Conservation (phyloP, 2,329 filamentous ascomycete genomes). For the Thielaviopsis populi region DNA sequence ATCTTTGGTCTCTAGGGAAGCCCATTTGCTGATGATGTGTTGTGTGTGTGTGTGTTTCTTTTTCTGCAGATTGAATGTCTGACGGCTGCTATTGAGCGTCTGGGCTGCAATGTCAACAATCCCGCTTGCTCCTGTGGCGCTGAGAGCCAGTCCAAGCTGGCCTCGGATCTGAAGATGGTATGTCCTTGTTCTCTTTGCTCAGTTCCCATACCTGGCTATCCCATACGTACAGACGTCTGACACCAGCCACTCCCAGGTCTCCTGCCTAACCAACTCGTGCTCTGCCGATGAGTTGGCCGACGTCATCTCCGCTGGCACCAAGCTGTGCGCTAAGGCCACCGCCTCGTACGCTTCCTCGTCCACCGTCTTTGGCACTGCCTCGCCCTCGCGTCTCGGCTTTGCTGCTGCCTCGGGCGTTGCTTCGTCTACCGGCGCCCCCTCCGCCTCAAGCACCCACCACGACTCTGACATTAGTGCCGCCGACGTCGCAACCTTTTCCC, state of each 20-base stretch:
- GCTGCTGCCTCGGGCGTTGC: slow-evolving; percentile 11
- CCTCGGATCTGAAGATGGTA: slow-evolving; percentile 16
- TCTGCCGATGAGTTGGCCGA: slow-evolving; percentile 21
- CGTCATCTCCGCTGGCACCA: slow-evolving; percentile 23
- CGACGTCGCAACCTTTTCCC: slow-evolving; percentile 23
- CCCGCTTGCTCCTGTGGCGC: slow-evolving; percentile 28
- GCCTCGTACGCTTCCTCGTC: slow-evolving; percentile 14
- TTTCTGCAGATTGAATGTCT: slow-evolving; percentile 24
- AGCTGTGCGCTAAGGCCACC: slow-evolving; percentile 22
- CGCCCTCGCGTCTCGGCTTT: not conserved
- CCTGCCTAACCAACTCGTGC: slow-evolving; percentile 27
- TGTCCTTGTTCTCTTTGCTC: slow-evolving; percentile 19
- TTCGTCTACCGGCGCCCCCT: slow-evolving; percentile 1
- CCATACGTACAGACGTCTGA: not conserved
- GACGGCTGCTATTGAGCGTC: slow-evolving; percentile 23
- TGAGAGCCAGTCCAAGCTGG: slow-evolving; percentile 23
- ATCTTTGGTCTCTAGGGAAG: not conserved
- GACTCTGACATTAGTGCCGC: slow-evolving; percentile 21
- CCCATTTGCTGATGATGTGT: slow-evolving; percentile 2
- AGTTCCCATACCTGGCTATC: not conserved
- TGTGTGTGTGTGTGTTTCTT: too few relatives aligned
- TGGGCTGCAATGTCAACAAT: slow-evolving; percentile 27
- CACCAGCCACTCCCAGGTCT: not conserved
- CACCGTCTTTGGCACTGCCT: slow-evolving; percentile 4
- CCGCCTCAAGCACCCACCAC: slow-evolving; percentile 11